Percentiles rank a stretch among this genome's conserved stretches.
phyloP scores from a whole-genome alignment of 2,329 filamentous ascomycete genomes.

The Aphanoascus verrucosus region DNA sequence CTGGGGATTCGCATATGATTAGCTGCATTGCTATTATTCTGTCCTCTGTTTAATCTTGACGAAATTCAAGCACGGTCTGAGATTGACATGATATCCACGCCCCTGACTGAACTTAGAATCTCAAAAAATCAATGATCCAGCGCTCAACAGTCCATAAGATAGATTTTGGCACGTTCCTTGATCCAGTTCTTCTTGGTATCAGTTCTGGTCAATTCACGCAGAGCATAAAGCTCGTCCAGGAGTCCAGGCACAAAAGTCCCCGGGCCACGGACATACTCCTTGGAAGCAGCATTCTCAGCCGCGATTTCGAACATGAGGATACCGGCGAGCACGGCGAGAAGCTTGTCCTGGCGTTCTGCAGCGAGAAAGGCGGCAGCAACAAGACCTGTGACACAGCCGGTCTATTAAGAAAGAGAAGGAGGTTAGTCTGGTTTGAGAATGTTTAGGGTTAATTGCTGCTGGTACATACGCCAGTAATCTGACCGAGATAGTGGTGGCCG shows the following conservation, averaged over 20 bases:
- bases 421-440: constrained; percentile 2
- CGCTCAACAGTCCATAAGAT: not conserved
- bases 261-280: constrained; percentile 59
- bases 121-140: not conserved
- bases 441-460: not conserved
- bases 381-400: constrained; percentile 77
- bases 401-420: constrained; percentile 30
- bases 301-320: constrained; percentile 69
- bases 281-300: constrained; percentile 53
- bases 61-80: not conserved
- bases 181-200: constrained; percentile 23
- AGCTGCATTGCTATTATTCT: too few species aligned
- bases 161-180: constrained; percentile 28
- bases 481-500: constrained; percentile 53
- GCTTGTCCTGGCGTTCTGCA: constrained; percentile 50
- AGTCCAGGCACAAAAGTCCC: constrained; percentile 81
- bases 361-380: constrained; percentile 66
- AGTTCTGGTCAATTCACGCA: constrained; percentile 21
- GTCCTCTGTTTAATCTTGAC: too few species aligned
- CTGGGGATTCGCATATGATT: too few species aligned
- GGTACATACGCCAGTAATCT: constrained; percentile 35
- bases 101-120: not conserved
- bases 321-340: constrained; percentile 63
- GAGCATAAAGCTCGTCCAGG: constrained; percentile 56
- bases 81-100: not conserved